Percentiles rank a stretch among this genome's conserved stretches.
Evolutionary conservation across 2,329 filamentous ascomycete genomes (phyloP).

Genomic region (Talaromyces sp.): DNA sequence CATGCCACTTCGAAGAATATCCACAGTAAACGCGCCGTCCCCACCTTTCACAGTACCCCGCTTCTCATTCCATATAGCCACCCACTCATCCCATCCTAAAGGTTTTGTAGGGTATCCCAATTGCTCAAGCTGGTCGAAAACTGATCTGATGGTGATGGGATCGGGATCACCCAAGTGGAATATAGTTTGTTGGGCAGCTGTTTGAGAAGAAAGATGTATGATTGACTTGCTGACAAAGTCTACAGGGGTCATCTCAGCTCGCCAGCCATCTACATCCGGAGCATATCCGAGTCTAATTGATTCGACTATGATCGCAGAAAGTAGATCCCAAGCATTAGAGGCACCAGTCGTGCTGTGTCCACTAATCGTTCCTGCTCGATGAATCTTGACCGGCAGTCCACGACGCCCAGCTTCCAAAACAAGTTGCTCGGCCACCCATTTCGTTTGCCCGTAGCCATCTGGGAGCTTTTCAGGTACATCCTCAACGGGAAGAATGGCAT

Average conservation of each 20-base stretch:
- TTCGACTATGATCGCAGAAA: slow-evolving; percentile 74
- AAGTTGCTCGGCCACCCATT: slow-evolving; percentile 77
- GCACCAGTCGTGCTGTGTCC: slow-evolving; percentile 73
- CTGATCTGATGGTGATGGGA: slow-evolving; percentile 63
- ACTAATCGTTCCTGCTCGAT: slow-evolving; percentile 73
- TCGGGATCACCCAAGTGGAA: slow-evolving; percentile 74
- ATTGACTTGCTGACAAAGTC: slow-evolving; percentile 78
- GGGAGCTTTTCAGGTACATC: slow-evolving; percentile 67
- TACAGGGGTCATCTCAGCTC: slow-evolving; percentile 79
- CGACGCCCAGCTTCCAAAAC: slow-evolving; percentile 67
- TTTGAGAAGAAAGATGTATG: slow-evolving; percentile 65
- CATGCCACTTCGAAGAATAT: slow-evolving; percentile 79
- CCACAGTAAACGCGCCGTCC: slow-evolving; percentile 71
- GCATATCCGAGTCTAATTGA: slow-evolving; percentile 70
- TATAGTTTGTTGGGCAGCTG: slow-evolving; percentile 60
- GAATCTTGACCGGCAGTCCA: slow-evolving; percentile 68
- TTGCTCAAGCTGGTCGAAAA: slow-evolving; percentile 64
- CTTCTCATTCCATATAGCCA: slow-evolving; percentile 69
- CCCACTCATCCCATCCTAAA: slow-evolving; percentile 71
- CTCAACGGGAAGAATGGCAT: slow-evolving; percentile 64
- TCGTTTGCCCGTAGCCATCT: slow-evolving; percentile 76
- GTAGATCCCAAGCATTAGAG: slow-evolving; percentile 74
- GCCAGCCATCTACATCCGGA: slow-evolving; percentile 71
- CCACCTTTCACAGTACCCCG: slow-evolving; percentile 63
- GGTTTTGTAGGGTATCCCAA: slow-evolving; percentile 70